Evolutionary conservation across 2,329 filamentous ascomycete genomes (phyloP).

Genomic region (Diaporthe sp.): DNA sequence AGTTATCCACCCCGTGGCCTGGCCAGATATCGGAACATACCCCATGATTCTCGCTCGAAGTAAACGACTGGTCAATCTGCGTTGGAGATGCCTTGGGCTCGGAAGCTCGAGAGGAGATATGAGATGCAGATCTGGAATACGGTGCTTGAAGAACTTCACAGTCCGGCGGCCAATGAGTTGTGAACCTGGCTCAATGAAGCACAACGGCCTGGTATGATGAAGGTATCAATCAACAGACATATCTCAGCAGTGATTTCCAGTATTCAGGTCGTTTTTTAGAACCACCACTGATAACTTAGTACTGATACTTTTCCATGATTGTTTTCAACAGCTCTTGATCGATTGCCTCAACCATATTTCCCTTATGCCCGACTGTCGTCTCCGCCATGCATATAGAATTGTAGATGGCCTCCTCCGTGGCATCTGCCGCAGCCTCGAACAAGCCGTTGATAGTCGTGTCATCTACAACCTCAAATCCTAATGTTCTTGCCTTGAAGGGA

Average conservation of each 20-base stretch:
- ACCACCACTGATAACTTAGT: background rate
- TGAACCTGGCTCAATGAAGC: background rate
- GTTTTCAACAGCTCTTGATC: slow-evolving; percentile 57
- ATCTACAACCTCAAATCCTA: slow-evolving; percentile 59
- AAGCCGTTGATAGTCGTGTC: slow-evolving; percentile 70
- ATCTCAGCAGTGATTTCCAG: background rate
- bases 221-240: background rate
- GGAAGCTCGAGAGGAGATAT: no score
- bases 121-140: no score
- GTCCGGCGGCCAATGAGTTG: no score
- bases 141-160: no score
- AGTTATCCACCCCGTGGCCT: background rate
- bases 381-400: slow-evolving; percentile 72
- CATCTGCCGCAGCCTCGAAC: slow-evolving; percentile 71
- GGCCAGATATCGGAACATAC: no score
- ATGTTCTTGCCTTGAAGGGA: slow-evolving; percentile 49
- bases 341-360: slow-evolving; percentile 59
- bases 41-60: no score
- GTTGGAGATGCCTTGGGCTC: no score
- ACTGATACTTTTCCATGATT: slow-evolving; percentile 54
- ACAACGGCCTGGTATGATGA: background rate
- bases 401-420: slow-evolving; percentile 73
- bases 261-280: background rate
- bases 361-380: slow-evolving; percentile 65
- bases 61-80: no score